Evolutionary conservation across 176 grass and related monocot genomes (phyloP).

Genomic region (Tillandsia fasciculata): DNA sequence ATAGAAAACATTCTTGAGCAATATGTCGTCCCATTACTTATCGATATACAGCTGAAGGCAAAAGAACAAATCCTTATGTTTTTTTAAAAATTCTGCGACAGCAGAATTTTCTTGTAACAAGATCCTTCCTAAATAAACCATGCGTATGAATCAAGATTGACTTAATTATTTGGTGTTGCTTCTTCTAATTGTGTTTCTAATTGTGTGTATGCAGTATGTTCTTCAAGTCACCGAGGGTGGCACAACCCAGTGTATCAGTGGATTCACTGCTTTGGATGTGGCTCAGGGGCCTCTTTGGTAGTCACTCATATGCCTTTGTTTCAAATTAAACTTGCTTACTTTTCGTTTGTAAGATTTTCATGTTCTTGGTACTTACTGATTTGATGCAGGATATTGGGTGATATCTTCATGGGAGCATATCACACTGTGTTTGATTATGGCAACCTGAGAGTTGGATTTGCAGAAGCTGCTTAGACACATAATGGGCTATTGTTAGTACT

Average conservation of each 20-base stretch:
- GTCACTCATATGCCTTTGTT: not conserved
- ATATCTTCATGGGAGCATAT: slow-evolving; percentile 22
- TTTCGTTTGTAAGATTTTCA: too few relatives aligned
- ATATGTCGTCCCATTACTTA: too few relatives aligned
- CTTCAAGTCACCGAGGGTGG: slow-evolving; percentile 25
- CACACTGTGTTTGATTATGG: slow-evolving; percentile 27
- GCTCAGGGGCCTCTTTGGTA: slow-evolving; percentile 30
- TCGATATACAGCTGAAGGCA: too few relatives aligned
- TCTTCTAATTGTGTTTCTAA: not conserved
- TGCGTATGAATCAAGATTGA: not conserved
- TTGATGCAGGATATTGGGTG: slow-evolving; percentile 23
- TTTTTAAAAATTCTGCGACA: too few relatives aligned
- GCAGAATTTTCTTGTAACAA: too few relatives aligned
- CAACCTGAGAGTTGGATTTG: slow-evolving; percentile 14
- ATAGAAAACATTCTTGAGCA: too few relatives aligned
- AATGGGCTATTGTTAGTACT: not conserved
- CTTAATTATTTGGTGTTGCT: not conserved
- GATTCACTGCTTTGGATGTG: slow-evolving; percentile 36
- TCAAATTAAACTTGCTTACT: not conserved
- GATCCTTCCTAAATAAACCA: too few relatives aligned
- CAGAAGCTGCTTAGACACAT: slow-evolving; percentile 1
- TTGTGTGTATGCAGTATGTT: slow-evolving; percentile 20
- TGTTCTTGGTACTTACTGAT: too few relatives aligned
- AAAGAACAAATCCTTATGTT: too few relatives aligned
- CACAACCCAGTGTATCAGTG: slow-evolving; percentile 33